These are phyloP conservation scores for Nemania diffusa DNA, from an alignment of 2,329 filamentous ascomycete species.

Conservation along the genomic window DNA sequence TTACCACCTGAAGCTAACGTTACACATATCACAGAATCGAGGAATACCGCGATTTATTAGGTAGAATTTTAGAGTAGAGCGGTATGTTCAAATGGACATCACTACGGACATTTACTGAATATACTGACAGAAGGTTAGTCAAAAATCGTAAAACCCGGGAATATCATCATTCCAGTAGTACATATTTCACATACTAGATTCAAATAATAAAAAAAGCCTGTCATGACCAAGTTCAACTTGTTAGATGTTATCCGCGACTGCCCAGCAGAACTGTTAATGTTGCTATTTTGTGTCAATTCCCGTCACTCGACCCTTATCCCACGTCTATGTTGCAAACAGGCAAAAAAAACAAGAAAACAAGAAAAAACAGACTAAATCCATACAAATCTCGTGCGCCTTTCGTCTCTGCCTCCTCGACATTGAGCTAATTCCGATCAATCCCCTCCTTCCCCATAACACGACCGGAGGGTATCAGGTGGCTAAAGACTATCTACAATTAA, in stretches of 20 bases:
- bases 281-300: constrained; percentile 25
- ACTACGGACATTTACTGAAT: no score
- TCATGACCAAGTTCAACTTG: constrained; percentile 34
- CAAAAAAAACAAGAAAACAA: constrained; percentile 11
- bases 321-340: constrained; percentile 28
- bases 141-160: no score
- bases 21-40: no score
- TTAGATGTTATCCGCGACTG: constrained; percentile 38
- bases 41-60: no score
- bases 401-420: constrained; percentile 18
- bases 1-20: no score
- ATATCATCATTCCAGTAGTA: neutral
- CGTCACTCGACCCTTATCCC: constrained; percentile 21
- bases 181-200: neutral
- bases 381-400: constrained; percentile 28
- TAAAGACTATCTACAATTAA: constrained; percentile 51
- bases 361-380: constrained; percentile 3
- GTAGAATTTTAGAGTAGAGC: no score
- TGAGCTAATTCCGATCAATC: constrained; percentile 8
- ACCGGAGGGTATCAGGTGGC: constrained; percentile 48
- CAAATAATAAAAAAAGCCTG: neutral
- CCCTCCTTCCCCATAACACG: constrained; percentile 35
- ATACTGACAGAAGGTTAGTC: no score
- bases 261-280: constrained; percentile 42
- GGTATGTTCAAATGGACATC: no score